Evolutionary conservation across 1,284 basidiomycete genomes (phyloP).

Genomic region (Puccinia novopanici): DNA sequence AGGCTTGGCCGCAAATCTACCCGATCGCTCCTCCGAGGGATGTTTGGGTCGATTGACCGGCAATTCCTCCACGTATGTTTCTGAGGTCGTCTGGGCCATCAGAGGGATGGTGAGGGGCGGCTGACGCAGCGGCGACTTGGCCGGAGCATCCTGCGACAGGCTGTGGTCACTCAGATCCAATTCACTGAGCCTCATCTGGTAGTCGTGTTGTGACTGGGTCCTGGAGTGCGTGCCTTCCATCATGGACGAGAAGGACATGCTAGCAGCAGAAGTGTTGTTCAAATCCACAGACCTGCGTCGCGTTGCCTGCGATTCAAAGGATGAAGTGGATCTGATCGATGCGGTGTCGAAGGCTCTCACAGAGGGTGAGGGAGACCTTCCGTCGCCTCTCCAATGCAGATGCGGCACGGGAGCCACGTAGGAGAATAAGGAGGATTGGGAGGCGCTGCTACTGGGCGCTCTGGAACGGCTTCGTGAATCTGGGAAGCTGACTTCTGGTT

Average conservation of each 20-base stretch:
- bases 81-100: slow-evolving; percentile 20
- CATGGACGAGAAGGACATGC: slow-evolving; percentile 1
- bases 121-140: neutral
- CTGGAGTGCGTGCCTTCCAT: neutral
- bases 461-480: neutral
- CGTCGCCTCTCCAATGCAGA: neutral
- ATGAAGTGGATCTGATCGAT: neutral
- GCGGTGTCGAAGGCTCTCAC: neutral
- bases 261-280: neutral
- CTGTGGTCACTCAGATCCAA: neutral
- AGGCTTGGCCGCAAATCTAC: slow-evolving; percentile 9
- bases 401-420: neutral
- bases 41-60: slow-evolving; percentile 16
- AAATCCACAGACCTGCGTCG: neutral
- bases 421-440: neutral
- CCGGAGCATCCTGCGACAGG: neutral
- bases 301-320: neutral
- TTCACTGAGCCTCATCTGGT: neutral
- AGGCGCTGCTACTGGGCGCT: neutral
- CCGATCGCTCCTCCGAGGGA: slow-evolving; percentile 23
- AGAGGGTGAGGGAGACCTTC: neutral
- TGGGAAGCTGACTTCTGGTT: neutral
- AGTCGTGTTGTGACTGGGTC: neutral
- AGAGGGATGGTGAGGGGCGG: neutral
- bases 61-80: slow-evolving; percentile 24